Evolutionary conservation across 2,329 filamentous ascomycete genomes (phyloP).

Genomic region (Penicillium vulpinum): DNA sequence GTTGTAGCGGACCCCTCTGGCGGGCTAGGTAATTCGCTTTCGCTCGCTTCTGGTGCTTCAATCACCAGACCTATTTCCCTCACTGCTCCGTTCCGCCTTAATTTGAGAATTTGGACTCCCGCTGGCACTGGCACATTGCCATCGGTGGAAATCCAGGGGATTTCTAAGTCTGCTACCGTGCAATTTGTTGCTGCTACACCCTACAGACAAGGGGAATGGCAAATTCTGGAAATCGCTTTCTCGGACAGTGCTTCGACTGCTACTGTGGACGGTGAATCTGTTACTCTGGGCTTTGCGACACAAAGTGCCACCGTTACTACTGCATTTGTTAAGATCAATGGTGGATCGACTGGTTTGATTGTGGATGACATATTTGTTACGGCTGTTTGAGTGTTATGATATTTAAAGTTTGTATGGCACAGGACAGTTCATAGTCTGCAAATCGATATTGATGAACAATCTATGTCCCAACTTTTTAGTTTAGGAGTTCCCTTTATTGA

Average conservation of each 20-base stretch:
- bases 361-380: neutral
- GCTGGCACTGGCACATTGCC: neutral
- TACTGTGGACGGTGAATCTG: neutral
- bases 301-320: neutral
- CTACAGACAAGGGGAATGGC: neutral
- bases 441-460: neutral
- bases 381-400: neutral
- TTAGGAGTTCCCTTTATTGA: neutral
- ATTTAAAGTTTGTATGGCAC: neutral
- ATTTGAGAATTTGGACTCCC: neutral
- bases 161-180: neutral
- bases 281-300: neutral
- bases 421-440: neutral
- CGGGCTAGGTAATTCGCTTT: neutral
- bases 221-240: neutral
- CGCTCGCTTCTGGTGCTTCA: neutral
- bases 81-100: neutral
- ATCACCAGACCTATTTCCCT: neutral
- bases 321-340: neutral
- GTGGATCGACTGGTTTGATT: neutral
- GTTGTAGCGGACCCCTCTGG: neutral
- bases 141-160: neutral
- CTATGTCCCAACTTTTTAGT: neutral
- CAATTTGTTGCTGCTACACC: neutral
- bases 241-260: neutral